Evolutionary conservation across 345 rosid species (phyloP).

Genomic region (Diplotaxis tenuifolia): DNA sequence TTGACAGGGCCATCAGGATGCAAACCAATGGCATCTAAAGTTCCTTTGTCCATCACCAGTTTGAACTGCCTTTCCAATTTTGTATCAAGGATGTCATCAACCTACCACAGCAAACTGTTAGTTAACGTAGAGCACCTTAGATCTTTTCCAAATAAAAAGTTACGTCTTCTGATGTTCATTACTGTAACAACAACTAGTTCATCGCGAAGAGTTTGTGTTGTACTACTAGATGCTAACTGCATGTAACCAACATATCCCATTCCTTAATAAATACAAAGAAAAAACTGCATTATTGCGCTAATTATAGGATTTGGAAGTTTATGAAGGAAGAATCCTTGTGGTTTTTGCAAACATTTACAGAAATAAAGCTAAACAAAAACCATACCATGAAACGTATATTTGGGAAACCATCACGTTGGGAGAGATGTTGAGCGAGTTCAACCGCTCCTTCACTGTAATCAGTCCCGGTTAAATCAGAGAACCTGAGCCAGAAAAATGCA

Average conservation of each 20-base stretch:
- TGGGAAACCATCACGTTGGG: conserved; percentile 79
- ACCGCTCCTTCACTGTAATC: conserved; percentile 94
- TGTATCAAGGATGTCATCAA: conserved; percentile 85
- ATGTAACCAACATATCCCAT: neutral
- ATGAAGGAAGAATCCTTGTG: neutral
- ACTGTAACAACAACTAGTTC: conserved; percentile 9
- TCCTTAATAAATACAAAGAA: neutral
- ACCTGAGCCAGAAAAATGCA: conserved; percentile 49
- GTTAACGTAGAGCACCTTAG: neutral
- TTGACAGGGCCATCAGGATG: conserved; percentile 90
- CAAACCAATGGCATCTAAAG: conserved; percentile 95
- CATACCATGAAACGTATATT: conserved; percentile 73
- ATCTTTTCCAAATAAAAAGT: neutral
- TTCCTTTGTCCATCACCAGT: conserved; percentile 96
- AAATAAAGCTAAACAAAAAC: neutral
- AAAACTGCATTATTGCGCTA: neutral
- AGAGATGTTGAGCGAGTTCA: conserved; percentile 77
- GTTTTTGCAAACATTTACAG: neutral
- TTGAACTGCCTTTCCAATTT: conserved; percentile 67
- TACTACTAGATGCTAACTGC: neutral
- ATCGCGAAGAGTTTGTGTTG: neutral
- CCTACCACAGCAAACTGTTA: conserved; percentile 42
- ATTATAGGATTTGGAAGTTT: neutral
- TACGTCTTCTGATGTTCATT: conserved; percentile 8
- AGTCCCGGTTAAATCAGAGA: conserved; percentile 83